Base-by-base conservation (phyloP, 768 basidiomycete genomes). In the Mrakia gelida region DNA sequence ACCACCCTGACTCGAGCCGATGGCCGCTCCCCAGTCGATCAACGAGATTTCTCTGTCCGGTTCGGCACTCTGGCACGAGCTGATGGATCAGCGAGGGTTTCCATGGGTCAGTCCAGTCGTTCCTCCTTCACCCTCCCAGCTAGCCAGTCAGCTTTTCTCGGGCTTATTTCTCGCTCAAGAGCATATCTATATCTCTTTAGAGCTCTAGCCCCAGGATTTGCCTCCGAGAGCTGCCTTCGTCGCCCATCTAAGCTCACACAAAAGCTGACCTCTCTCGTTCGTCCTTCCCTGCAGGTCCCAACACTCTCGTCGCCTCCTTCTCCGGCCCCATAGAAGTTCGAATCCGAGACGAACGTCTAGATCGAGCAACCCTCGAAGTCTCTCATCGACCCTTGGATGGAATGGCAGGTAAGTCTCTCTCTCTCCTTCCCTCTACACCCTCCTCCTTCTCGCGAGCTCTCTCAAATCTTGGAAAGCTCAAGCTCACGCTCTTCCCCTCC, bases 321-420 rank as follows among this genome's bases (percentile, higher is more conserved):
- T 92, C 92, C 21, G 93, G 93, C 0, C 93, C 93, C 28, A 90
- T 93, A 65, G 90, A 93, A 80, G 91, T 91, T 71, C 87, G 92
- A 26, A 86, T 90, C 11, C 88, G 89, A 4, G 84, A 88, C 11
- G 93, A 94, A 85, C 87, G 89, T 43, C 88, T 92, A 15, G 90
- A 90, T 16, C 88, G 89, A 75, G 89, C 92, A 0, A 89, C 91
- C 0, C 88, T 94, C 80, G 93, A 94, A 81, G 89, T 94, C 61
- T 84, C 86, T 67, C 86, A 92, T 13, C 88, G 92, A 3, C 92
- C 93, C 0, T 85, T 93, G 26, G 87, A 89, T 30, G 87, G 89
- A 65, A 86, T 92, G 15, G 87, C 93, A 11, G 91, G 85, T 85
- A 11, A 52, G 28, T 18, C 26, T 0, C 2, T 23, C 18, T n/a